Evolutionary conservation across 345 rosid species (phyloP), one percentile per base, ranked within the genome.

Genomic region (Eucalyptus tenuipes): DNA sequence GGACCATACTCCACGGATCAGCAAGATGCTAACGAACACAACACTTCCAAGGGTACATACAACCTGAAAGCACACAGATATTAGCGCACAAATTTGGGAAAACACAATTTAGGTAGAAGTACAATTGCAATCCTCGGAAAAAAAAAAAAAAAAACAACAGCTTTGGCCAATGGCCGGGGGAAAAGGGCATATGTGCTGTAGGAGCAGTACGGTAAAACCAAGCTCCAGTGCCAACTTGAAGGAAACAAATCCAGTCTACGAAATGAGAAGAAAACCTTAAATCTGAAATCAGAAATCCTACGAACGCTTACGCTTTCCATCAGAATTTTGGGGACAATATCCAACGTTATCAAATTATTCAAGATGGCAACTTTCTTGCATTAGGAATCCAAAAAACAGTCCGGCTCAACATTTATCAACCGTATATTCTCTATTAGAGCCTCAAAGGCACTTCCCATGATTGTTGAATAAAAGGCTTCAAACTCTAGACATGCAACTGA

Each of bases 41-140:
- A 91, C 89, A 37, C 93, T 94, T 86, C 96, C 98, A 68, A 95
- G 94, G 79, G 96, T 94, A 92, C 98, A 95, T 86, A 95, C 91
- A 88, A 95, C 98, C 98, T 95, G 86, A 45, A 85, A 66, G 53
- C 13, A 4, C 25, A 17, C 24, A 10, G 81, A 71, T 17, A 17
- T 71, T 18, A 71, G 44, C 4, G 0, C 3, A 3, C 45, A 75
- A 75, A 37, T 33, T 37, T 18, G 22, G 0, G 24, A 20, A 37
- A 11, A 37, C 27, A 10, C 45, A 5, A 75, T 2, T 27, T 18
- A 13, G 71, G 75, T n/a, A 16, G 81, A 71, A 71, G 0, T 71
- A 33, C 81, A 10, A 37, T 20, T 2, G 2, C 47, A 18, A 18
- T 37, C 27, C 8, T 37, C 1, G 2, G 37, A 0, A 0, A 0